These are phyloP conservation scores for Metschnikowia drakensbergensis DNA, from an alignment of 805 yeast species.

Conservation along the genomic window DNA sequence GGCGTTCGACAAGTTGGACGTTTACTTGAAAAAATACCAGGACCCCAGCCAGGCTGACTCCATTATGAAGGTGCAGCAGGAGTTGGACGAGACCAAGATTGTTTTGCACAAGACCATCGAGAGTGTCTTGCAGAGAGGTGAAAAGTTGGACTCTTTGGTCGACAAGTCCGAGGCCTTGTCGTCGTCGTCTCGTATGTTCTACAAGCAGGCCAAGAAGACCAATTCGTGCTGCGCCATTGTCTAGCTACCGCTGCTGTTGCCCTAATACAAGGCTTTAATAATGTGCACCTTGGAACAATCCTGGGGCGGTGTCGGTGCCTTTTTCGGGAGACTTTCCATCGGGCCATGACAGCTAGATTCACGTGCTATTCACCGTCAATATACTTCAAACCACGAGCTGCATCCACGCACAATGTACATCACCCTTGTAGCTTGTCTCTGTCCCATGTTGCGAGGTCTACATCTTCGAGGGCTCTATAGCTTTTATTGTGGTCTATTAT, in stretches of 20 bases:
- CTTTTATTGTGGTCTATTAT: slow-evolving; percentile 1
- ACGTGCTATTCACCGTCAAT: too few relatives aligned
- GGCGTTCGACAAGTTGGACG: slow-evolving; percentile 57
- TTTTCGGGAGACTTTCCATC: not conserved
- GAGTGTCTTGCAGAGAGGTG: slow-evolving; percentile 92
- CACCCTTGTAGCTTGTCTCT: too few relatives aligned
- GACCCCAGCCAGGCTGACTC: slow-evolving; percentile 98
- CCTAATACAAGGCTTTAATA: not conserved
- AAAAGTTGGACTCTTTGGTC: slow-evolving; percentile 87
- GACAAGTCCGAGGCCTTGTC: slow-evolving; percentile 94
- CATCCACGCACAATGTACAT: too few relatives aligned
- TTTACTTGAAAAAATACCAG: slow-evolving; percentile 79
- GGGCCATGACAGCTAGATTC: not conserved
- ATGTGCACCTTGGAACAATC: not conserved
- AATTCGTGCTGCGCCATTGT: slow-evolving; percentile 29
- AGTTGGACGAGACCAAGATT: slow-evolving; percentile 94
- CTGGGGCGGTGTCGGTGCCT: not conserved
- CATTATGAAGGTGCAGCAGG: slow-evolving; percentile 95
- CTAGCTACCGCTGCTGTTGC: slow-evolving; percentile 5
- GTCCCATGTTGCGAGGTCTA: too few relatives aligned
- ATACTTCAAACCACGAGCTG: too few relatives aligned
- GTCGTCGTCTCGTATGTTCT: slow-evolving; percentile 85
- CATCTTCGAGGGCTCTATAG: not conserved
- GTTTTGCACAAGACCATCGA: slow-evolving; percentile 95
- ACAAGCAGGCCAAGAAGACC: slow-evolving; percentile 90